These are phyloP conservation scores for Chaetomium olivaceum DNA, from an alignment of 2,329 filamentous ascomycete species.

Conservation along the genomic window DNA sequence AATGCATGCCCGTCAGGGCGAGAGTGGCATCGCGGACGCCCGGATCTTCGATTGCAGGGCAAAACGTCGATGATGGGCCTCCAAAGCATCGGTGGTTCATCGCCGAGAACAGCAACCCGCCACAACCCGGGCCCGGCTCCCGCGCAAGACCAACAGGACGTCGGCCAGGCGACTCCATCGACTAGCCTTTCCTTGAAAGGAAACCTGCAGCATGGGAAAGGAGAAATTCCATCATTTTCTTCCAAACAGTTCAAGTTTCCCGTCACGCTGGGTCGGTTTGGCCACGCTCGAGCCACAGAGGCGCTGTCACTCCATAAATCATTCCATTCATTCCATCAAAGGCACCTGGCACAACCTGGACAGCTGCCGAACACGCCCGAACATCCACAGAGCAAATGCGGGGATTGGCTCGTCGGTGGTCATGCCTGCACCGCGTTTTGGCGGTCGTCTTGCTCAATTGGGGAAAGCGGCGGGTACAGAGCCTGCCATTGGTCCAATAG, in stretches of 20 bases:
- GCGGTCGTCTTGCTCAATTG: constrained; percentile 20
- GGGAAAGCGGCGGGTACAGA: constrained; percentile 24
- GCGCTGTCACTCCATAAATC: no score
- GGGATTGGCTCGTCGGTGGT: constrained; percentile 9
- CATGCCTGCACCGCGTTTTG: constrained; percentile 18
- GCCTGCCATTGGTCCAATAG: constrained; percentile 33
- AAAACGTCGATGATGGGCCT: constrained; percentile 32
- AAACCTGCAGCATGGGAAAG: neutral
- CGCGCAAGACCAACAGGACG: neutral
- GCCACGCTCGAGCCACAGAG: neutral
- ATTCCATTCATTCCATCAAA: neutral
- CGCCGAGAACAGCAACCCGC: neutral
- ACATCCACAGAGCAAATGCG: neutral
- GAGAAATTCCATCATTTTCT: neutral
- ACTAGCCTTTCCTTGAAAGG: neutral
- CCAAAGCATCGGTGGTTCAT: neutral
- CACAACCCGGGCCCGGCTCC: constrained; percentile 3
- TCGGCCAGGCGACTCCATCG: neutral
- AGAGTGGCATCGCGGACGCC: constrained; percentile 9
- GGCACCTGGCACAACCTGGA: no score
- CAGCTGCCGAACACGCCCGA: neutral
- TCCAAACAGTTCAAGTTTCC: neutral
- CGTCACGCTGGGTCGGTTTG: neutral
- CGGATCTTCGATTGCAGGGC: constrained; percentile 31
- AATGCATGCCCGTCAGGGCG: constrained; percentile 3